Evolutionary conservation across 352 stramenopile species (phyloP), one percentile per base, ranked within the genome.

Genomic region (Pythium myriotylum): DNA sequence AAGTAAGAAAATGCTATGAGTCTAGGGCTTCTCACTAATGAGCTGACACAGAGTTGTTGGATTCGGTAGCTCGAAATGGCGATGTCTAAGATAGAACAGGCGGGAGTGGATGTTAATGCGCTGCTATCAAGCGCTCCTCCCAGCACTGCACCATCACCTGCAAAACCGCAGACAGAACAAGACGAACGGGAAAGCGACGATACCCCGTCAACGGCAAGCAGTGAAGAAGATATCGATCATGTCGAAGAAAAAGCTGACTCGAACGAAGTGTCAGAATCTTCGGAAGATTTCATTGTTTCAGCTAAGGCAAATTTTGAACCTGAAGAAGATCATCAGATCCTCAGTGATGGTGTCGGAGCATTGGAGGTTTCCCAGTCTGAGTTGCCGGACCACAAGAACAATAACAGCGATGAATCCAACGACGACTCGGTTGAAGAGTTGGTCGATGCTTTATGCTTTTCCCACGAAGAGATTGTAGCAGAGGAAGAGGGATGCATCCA

Each of bases 71-170:
- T 89, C 7, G 79, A 92, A 24, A 84, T 88, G 68, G 80, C 78
- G 24, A 71, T 90, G 48, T 88, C 80, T 3, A 88, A 89, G 63
- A 81, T 88, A 23, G 75, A 88, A 35, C 76, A 74, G 55, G 72
- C 79, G 10, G 82, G 81, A 3, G 68, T 86, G 12, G 75, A 86
- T 49, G 68, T 67, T 12, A 86, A 70, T n/a, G 73, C 74, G 1
- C 58, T 88, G 19, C 43, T 72, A 5, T 58, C 52, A 3, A 72
- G 65, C 20, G 52, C 65, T 17, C 59, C 65, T 12, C 24, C 64
- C 3, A 72, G 64, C 45, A 48, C 64, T 1, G 37, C 43, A 2
- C 35, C 65, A 7, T 68, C 58, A 5, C 53, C 58, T 26, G 29
- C 37, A 4, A 71, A 71, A 40, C 20, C 35, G 22, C 54, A 48